These are phyloP conservation scores for Cladosporium sp. DNA, from an alignment of 2,329 filamentous ascomycete species.

Conservation along the genomic window DNA sequence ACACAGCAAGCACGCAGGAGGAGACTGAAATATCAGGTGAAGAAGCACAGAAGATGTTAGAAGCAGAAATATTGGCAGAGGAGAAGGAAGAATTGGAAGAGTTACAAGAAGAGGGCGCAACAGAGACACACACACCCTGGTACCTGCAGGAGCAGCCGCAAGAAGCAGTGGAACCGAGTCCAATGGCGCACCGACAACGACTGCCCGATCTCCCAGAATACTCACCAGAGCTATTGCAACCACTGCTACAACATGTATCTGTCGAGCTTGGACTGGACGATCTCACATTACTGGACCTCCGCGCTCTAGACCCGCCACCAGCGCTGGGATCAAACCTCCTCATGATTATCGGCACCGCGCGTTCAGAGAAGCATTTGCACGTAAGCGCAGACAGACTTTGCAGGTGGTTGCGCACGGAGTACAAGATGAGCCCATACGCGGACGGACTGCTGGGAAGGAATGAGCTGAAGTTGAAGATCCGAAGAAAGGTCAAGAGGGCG, in stretches of 20 bases:
- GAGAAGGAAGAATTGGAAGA: background rate
- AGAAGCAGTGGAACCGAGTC: slow-evolving; percentile 44
- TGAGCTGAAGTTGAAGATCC: slow-evolving; percentile 84
- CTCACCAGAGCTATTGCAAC: slow-evolving; percentile 69
- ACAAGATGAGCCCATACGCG: slow-evolving; percentile 73
- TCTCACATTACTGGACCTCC: slow-evolving; percentile 77
- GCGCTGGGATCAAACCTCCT: slow-evolving; percentile 85
- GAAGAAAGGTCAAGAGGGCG: slow-evolving; percentile 76
- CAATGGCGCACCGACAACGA: slow-evolving; percentile 55
- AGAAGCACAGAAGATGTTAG: background rate
- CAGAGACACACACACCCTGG: slow-evolving; percentile 63
- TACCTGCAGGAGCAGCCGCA: slow-evolving; percentile 65
- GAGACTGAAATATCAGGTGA: background rate
- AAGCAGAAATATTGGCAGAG: background rate
- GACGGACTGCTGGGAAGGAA: slow-evolving; percentile 88
- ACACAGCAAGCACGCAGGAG: slow-evolving; percentile 9
- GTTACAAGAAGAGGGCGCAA: slow-evolving; percentile 6
- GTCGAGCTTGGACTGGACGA: slow-evolving; percentile 85
- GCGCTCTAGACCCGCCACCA: slow-evolving; percentile 79
- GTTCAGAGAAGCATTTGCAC: slow-evolving; percentile 90
- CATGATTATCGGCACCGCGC: slow-evolving; percentile 89
- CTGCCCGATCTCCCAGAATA: slow-evolving; percentile 67
- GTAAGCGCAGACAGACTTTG: slow-evolving; percentile 88
- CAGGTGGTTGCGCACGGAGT: slow-evolving; percentile 75
- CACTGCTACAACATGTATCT: slow-evolving; percentile 75